These are phyloP conservation scores for Pseudopyricularia javanii DNA, from an alignment of 2,329 filamentous ascomycete genomes.

Conservation along the genomic window DNA sequence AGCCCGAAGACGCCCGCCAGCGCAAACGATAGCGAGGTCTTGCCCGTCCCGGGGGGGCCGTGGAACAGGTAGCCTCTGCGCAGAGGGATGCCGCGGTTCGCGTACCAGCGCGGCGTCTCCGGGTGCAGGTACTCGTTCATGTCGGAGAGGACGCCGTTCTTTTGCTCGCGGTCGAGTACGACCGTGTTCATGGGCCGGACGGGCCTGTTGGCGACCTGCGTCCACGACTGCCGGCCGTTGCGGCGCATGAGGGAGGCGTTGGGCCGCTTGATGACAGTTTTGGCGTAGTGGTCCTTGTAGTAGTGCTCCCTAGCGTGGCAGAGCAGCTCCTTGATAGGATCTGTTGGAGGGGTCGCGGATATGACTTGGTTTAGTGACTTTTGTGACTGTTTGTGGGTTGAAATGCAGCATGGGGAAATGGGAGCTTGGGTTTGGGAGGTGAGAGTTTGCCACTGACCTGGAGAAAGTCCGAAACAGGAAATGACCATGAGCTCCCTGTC, in stretches of 20 bases:
- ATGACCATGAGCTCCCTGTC: conserved; percentile 38
- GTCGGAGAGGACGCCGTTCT: conserved; percentile 53
- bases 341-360: no score
- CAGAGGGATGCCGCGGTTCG: conserved; percentile 62
- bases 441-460: no score
- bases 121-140: conserved; percentile 71
- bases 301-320: conserved; percentile 39
- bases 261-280: conserved; percentile 45
- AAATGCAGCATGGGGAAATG: no score
- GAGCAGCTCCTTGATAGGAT: conserved; percentile 42
- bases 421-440: no score
- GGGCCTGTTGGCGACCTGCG: conserved; percentile 47
- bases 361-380: no score
- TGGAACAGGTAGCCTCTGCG: conserved; percentile 68
- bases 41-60: conserved; percentile 64
- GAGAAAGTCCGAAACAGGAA: conserved; percentile 39
- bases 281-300: conserved; percentile 38
- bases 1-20: conserved; percentile 54
- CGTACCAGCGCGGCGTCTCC: conserved; percentile 59
- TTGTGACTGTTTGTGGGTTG: no score
- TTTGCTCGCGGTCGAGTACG: conserved; percentile 56
- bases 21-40: conserved; percentile 55
- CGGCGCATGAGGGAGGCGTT: conserved; percentile 31
- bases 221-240: conserved; percentile 36
- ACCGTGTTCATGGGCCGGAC: conserved; percentile 64